These are phyloP conservation scores for Saprolegnia parasitica DNA, from an alignment of 352 stramenopile genomes.

Conservation along the genomic window DNA sequence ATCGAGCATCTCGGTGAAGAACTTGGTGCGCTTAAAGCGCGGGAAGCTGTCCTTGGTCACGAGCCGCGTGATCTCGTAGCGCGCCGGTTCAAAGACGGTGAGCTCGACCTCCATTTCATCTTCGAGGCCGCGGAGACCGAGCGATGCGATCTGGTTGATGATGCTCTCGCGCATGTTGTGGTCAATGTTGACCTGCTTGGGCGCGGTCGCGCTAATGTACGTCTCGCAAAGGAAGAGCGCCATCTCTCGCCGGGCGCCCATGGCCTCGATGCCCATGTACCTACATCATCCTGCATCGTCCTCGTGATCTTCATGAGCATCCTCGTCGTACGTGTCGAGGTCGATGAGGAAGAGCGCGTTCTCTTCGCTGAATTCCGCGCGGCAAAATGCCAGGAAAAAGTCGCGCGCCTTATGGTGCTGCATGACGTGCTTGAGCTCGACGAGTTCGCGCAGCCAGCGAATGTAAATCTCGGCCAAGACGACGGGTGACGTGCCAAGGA, in stretches of 20 bases:
- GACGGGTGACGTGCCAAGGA: constrained; percentile 55
- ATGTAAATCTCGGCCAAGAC: constrained; percentile 64
- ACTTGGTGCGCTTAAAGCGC: constrained; percentile 67
- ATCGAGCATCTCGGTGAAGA: constrained; percentile 62
- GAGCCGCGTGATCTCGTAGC: constrained; percentile 72
- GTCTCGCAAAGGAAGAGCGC: constrained; percentile 42
- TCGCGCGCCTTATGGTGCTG: constrained; percentile 52
- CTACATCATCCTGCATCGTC: background rate
- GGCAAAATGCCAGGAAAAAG: constrained; percentile 58
- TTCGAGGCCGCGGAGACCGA: background rate
- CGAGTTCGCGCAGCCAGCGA: constrained; percentile 64
- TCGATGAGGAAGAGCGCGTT: constrained; percentile 74
- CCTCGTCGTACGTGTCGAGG: constrained; percentile 42
- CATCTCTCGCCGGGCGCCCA: background rate
- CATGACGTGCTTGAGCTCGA: constrained; percentile 58
- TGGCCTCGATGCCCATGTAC: background rate
- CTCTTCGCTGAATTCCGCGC: constrained; percentile 71
- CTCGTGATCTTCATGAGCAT: constrained; percentile 4
- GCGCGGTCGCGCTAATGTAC: constrained; percentile 52
- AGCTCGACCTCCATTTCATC: constrained; percentile 18
- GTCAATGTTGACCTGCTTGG: constrained; percentile 71
- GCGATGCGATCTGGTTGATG: constrained; percentile 31
- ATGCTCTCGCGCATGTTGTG: constrained; percentile 51
- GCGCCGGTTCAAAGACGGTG: constrained; percentile 54
- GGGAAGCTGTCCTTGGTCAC: constrained; percentile 80